Evolutionary conservation across 768 basidiomycete genomes (phyloP), one percentile per base, ranked within the genome.

Genomic region (Paxillus involutus): DNA sequence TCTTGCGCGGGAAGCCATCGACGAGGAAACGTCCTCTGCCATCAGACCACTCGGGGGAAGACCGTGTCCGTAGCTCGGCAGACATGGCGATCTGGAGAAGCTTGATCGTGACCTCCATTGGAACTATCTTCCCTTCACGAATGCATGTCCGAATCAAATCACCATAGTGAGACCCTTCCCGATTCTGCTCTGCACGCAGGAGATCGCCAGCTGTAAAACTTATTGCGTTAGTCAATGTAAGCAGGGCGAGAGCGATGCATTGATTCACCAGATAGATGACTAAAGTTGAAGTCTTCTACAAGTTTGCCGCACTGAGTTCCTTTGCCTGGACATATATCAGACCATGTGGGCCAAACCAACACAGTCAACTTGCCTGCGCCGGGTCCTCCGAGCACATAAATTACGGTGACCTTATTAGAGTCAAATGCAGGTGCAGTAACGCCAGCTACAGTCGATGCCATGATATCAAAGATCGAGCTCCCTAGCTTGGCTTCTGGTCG

Each of bases 1-100:
- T 94, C 78, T 98, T 94, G 56, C 96, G 83, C 51, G 96, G 97
- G 74, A 98, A 98, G 1, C 96, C 97, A 59, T 99, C 96, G 57
- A 99, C 86, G 62, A 98, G 79, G 78, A 98, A 99, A 44, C 93
- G 85, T 33, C 91, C 92, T 49, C 73, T 75, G 24, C 88, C 91
- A 32, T 81, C 74, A 9, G 69, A 70, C 93, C 92, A 94, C 19
- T 82, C 85, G 7, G 77, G 73, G 11, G 76, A 75, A 0, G 71
- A 52, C 46, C 67, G 70, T 17, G 63, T 62, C 64, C 80, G 72
- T 32, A 94, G 67, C 12, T 82, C 82, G 39, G 72, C 81, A 21
- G 69, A 63, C 90, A 99, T 98, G 8, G 96, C 94, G 66, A 89
- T 94, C 77, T 96, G 85, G 59, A 99, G 79, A 26, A 99, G 85